phyloP scores from a whole-genome alignment of 1,284 basidiomycete species.

The Leccinum solheimii region DNA sequence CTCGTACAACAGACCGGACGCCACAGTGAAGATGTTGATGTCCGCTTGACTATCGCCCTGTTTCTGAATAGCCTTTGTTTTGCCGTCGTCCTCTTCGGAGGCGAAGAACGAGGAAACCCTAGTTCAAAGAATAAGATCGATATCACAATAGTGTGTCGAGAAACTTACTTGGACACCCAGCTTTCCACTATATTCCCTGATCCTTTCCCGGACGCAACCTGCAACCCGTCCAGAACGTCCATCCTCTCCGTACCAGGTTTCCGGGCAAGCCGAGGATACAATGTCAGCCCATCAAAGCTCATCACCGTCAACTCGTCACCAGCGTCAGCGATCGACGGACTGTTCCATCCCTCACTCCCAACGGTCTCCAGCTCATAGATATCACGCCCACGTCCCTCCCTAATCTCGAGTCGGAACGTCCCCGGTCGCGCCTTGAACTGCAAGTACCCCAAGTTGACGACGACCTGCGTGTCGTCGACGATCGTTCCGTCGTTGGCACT shows the following conservation, averaged over 20 bases:
- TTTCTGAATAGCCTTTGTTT: conserved; percentile 19
- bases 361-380: conserved; percentile 84
- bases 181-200: conserved; percentile 43
- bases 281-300: conserved; percentile 84
- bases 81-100: conserved; percentile 24
- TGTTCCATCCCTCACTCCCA: conserved; percentile 83
- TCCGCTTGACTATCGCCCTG: conserved; percentile 60
- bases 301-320: conserved; percentile 78
- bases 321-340: conserved; percentile 60
- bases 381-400: conserved; percentile 78
- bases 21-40: conserved; percentile 99
- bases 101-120: conserved; percentile 61
- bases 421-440: conserved; percentile 95
- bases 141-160: background rate
- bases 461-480: conserved; percentile 82
- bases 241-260: conserved; percentile 75
- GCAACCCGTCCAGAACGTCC: conserved; percentile 70
- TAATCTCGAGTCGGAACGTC: conserved; percentile 80
- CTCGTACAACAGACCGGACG: conserved; percentile 95
- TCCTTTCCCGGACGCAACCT: conserved; percentile 33
- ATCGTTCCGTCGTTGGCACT: conserved; percentile 40
- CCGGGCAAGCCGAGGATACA: conserved; percentile 81
- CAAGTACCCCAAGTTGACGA: conserved; percentile 94
- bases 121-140: conserved; percentile 2
- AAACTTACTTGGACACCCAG: conserved; percentile 51